These are phyloP conservation scores for Leishmania braziliensis DNA, from an alignment of 208 protist genomes.

Conservation along the genomic window DNA sequence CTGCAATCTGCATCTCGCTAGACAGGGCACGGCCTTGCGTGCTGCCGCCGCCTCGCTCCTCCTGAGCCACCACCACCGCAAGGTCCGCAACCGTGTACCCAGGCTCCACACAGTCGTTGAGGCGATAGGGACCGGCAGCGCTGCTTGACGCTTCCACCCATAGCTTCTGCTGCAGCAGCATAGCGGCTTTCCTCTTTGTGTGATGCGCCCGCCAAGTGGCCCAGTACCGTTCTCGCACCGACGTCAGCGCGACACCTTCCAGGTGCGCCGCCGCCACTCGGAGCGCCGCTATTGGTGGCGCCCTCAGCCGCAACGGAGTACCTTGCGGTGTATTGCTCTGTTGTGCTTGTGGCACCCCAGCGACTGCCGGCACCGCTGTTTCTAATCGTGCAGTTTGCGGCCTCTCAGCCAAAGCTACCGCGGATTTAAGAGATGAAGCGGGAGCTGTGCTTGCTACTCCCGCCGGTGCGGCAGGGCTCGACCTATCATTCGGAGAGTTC, in stretches of 20 bases:
- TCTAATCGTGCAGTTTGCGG: neutral
- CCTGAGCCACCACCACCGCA: conserved; percentile 28
- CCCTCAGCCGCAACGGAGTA: neutral
- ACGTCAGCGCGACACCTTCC: neutral
- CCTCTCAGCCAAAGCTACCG: neutral
- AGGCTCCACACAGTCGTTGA: conserved; percentile 47
- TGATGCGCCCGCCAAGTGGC: conserved; percentile 22
- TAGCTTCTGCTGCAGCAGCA: conserved; percentile 12
- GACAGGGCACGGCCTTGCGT: conserved; percentile 31
- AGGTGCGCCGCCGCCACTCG: conserved; percentile 19
- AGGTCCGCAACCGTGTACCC: conserved; percentile 42
- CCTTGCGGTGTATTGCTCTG: neutral
- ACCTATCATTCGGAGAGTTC: conserved; percentile 7
- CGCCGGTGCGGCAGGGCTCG: neutral
- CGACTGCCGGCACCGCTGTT: neutral
- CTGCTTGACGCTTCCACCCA: conserved; percentile 12
- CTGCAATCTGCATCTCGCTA: conserved; percentile 48
- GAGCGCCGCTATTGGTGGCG: neutral
- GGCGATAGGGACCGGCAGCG: conserved; percentile 15
- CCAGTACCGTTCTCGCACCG: conserved; percentile 16
- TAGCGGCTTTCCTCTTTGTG: conserved; percentile 14
- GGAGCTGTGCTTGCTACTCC: neutral
- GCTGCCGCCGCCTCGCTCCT: neutral
- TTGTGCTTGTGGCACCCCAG: neutral
- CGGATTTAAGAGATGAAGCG: neutral